Percentiles rank a stretch among this genome's conserved stretches.
Conservation (phyloP, 495 filamentous ascomycete species). For the Jackrogersella minutella region DNA sequence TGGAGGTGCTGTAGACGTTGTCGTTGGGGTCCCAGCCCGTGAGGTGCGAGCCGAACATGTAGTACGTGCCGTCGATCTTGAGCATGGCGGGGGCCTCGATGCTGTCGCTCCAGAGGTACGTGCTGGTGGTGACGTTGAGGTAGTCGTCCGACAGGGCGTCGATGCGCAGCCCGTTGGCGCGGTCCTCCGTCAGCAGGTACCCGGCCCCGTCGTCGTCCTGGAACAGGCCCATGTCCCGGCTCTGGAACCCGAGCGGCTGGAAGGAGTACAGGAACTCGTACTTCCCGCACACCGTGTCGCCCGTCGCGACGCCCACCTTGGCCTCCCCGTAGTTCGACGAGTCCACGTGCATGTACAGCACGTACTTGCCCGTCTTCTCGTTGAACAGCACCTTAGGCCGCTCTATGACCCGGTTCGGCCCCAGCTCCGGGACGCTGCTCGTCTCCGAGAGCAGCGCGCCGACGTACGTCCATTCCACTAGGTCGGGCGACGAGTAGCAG, state of each 20-base stretch:
- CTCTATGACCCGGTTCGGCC: conserved; percentile 68
- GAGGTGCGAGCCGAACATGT: conserved; percentile 51
- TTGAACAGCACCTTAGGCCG: conserved; percentile 72
- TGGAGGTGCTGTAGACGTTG: conserved; percentile 59
- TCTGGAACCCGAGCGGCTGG: conserved; percentile 61
- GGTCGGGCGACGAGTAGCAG: conserved; percentile 62
- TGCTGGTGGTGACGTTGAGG: conserved; percentile 55
- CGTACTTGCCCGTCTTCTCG: conserved; percentile 59
- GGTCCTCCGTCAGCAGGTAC: conserved; percentile 71
- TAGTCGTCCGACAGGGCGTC: conserved; percentile 58
- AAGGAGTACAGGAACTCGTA: conserved; percentile 54
- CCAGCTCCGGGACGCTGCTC: conserved; percentile 61
- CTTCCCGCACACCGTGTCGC: conserved; percentile 64
- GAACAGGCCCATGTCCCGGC: conserved; percentile 69
- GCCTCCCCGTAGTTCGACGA: conserved; percentile 68
- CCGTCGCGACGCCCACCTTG: conserved; percentile 68
- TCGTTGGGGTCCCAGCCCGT: conserved; percentile 66
- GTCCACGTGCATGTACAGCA: conserved; percentile 74
- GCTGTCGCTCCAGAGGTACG: conserved; percentile 58
- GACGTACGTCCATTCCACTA: conserved; percentile 69
- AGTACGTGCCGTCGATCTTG: conserved; percentile 50
- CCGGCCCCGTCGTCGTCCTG: conserved; percentile 66
- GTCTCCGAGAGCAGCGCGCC: conserved; percentile 62
- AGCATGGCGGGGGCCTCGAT: conserved; percentile 56
- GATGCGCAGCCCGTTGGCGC: conserved; percentile 62